Evolutionary conservation across 352 stramenopile genomes (phyloP).

Genomic region (Pythium monospermum): DNA sequence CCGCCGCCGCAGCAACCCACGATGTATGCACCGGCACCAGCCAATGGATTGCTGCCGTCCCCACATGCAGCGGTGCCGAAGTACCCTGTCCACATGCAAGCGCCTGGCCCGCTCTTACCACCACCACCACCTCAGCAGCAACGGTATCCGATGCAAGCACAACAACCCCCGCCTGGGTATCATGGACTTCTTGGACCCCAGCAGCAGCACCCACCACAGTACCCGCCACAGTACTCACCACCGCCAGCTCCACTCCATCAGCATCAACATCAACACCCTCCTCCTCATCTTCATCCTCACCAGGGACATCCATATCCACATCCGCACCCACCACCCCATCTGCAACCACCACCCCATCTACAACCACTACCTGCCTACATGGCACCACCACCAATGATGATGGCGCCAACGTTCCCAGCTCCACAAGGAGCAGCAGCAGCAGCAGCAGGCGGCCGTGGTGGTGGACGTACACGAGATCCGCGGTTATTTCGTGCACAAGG

Average conservation of each 20-base stretch:
- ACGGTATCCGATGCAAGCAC: not conserved
- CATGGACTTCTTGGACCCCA: not conserved
- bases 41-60: not conserved
- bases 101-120: too few relatives aligned
- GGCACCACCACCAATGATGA: too few relatives aligned
- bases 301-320: too few relatives aligned
- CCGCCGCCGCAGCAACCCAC: too few relatives aligned
- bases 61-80: not conserved
- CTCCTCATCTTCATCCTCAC: not conserved
- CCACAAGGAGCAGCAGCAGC: too few relatives aligned
- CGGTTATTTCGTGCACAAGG: slow-evolving; percentile 18
- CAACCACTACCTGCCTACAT: too few relatives aligned
- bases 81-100: not conserved
- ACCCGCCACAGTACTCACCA: not conserved
- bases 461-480: slow-evolving; percentile 13
- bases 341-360: slow-evolving; percentile 1
- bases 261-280: not conserved
- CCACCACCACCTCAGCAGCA: not conserved
- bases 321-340: too few relatives aligned
- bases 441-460: not conserved
- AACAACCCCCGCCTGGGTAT: not conserved
- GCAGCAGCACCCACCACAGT: not conserved
- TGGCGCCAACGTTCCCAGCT: too few relatives aligned
- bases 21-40: not conserved
- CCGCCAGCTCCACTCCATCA: not conserved